Evolutionary conservation across 352 stramenopile species (phyloP).

Genomic region (Globisporangium irregulare): DNA sequence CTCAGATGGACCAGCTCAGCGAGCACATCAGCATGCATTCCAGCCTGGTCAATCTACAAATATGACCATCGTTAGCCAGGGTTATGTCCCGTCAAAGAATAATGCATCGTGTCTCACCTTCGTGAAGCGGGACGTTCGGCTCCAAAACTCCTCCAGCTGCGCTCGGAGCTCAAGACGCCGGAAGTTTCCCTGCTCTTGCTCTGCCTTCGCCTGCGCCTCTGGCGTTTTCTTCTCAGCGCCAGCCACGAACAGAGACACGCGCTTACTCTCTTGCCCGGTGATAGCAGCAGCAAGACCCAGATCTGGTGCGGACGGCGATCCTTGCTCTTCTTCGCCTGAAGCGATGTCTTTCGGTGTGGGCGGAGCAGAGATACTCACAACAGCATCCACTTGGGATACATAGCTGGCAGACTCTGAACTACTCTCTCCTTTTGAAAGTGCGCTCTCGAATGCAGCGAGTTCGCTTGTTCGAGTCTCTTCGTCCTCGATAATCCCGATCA

Average conservation of each 20-base stretch:
- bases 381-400: conserved; percentile 2
- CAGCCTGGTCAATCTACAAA: conserved; percentile 23
- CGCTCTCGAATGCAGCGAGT: conserved; percentile 12
- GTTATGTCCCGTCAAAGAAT: neutral
- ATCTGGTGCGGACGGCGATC: neutral
- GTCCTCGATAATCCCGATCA: conserved; percentile 19
- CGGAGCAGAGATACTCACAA: conserved; percentile 7
- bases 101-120: conserved; percentile 6
- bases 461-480: conserved; percentile 12
- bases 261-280: conserved; percentile 7
- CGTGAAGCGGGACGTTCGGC: conserved; percentile 8
- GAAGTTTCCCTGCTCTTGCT: conserved; percentile 6
- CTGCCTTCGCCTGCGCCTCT: neutral
- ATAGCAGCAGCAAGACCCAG: neutral
- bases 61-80: too few relatives aligned
- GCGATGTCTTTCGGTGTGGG: neutral
- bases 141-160: conserved; percentile 21
- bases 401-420: conserved; percentile 1
- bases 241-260: neutral
- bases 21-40: conserved; percentile 32
- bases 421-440: conserved; percentile 3
- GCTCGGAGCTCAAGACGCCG: conserved; percentile 5
- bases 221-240: conserved; percentile 13
- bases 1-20: conserved; percentile 37
- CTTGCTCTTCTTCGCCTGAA: neutral